Conservation (phyloP, 306 rosid species). For the Castanea sativa region DNA sequence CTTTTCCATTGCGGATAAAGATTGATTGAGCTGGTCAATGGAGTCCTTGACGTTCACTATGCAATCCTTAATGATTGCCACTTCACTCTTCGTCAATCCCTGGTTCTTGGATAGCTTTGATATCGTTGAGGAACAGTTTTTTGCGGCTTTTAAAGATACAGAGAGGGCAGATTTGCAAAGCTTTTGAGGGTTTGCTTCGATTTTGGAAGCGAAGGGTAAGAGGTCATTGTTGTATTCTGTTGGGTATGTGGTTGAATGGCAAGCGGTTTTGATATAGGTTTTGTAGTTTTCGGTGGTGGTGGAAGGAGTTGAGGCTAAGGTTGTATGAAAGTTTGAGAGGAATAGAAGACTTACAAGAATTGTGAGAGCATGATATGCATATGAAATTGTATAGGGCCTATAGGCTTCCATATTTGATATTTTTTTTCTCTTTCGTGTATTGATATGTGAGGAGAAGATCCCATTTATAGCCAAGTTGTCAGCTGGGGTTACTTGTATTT, state of each 20-base stretch:
- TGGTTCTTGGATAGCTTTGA: constrained; percentile 6
- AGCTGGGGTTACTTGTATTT: not conserved
- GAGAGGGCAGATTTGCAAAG: constrained; percentile 43
- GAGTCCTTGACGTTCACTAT: constrained; percentile 15
- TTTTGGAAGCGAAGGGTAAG: constrained; percentile 34
- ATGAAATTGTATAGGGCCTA: not conserved
- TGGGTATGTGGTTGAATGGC: constrained; percentile 49
- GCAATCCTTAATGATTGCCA: constrained; percentile 44
- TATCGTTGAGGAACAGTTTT: constrained; percentile 17
- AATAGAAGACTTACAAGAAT: not conserved
- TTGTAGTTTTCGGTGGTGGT: not conserved
- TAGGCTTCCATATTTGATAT: constrained; percentile 22
- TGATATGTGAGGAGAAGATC: not conserved
- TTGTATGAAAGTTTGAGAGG: constrained; percentile 10
- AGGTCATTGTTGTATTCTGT: constrained; percentile 38
- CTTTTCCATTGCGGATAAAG: not conserved
- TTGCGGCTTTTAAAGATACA: constrained; percentile 30
- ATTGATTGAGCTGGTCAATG: constrained; percentile 16
- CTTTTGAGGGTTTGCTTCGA: constrained; percentile 33
- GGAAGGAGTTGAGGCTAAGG: not conserved
- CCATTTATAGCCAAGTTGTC: constrained; percentile 22
- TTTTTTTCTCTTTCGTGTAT: not conserved
- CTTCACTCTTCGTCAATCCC: constrained; percentile 5
- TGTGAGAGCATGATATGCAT: constrained; percentile 9
- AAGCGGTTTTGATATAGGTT: constrained; percentile 29